These are phyloP conservation scores for Daedaleopsis sinensis DNA, from an alignment of 768 basidiomycete genomes.

Conservation along the genomic window DNA sequence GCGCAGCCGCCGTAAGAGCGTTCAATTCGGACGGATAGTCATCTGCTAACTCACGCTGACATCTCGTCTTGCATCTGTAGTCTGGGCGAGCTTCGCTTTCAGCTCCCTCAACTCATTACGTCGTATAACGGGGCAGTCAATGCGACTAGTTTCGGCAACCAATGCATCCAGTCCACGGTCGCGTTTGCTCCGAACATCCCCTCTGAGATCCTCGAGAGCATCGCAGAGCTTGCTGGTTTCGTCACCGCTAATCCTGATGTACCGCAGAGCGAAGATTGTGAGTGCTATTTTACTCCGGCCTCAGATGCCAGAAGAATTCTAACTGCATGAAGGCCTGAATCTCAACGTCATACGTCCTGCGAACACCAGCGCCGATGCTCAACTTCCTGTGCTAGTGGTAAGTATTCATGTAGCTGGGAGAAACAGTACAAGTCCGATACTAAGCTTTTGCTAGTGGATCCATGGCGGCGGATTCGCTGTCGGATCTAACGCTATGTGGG, in stretches of 20 bases:
- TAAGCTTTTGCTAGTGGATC: conserved; percentile 2
- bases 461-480: conserved; percentile 11
- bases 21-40: too few species aligned
- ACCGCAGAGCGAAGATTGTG: conserved; percentile 9
- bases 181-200: not conserved
- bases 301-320: conserved; percentile 38
- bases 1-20: too few species aligned
- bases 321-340: not conserved
- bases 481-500: conserved; percentile 10
- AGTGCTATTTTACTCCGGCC: conserved; percentile 30
- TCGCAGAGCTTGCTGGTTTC: not conserved
- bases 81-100: conserved; percentile 19
- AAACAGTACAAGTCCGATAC: too few species aligned
- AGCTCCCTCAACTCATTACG: conserved; percentile 12
- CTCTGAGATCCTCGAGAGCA: not conserved
- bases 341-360: not conserved
- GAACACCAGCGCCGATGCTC: not conserved
- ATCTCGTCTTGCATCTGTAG: not conserved
- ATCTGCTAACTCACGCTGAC: too few species aligned
- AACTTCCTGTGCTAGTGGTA: conserved; percentile 46
- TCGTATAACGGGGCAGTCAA: conserved; percentile 10
- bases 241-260: not conserved
- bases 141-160: conserved; percentile 17
- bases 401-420: conserved; percentile 22
- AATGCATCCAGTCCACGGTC: conserved; percentile 14